phyloP scores from a whole-genome alignment of 768 basidiomycete species.

The Mycena indigotica region DNA sequence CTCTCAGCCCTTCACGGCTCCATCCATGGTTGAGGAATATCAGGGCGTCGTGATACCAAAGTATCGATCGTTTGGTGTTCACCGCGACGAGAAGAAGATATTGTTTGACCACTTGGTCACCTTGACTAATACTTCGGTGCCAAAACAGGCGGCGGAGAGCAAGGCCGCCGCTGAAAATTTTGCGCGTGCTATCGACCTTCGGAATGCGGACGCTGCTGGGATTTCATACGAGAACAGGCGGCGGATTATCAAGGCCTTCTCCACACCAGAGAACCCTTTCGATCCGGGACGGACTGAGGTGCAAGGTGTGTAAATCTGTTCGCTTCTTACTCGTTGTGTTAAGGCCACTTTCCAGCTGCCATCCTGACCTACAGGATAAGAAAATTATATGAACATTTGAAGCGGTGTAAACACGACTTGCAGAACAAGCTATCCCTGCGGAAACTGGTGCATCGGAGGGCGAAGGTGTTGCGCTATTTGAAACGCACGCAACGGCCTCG shows the following conservation, averaged over 20 bases:
- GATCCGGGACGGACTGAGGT: constrained; percentile 88
- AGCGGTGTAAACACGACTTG: constrained; percentile 69
- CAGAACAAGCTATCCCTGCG: constrained; percentile 78
- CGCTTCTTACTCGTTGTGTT: neutral
- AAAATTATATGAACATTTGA: constrained; percentile 75
- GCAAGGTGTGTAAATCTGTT: constrained; percentile 65
- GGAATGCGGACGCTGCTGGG: constrained; percentile 86
- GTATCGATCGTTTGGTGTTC: constrained; percentile 68
- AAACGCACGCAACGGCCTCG: constrained; percentile 63
- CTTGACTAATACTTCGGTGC: constrained; percentile 35
- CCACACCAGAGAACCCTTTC: constrained; percentile 60
- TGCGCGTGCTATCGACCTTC: constrained; percentile 74
- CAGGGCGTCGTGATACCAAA: constrained; percentile 47
- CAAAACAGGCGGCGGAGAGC: constrained; percentile 40
- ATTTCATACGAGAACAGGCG: constrained; percentile 85
- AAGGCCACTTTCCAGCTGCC: constrained; percentile 57
- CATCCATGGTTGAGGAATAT: constrained; percentile 34
- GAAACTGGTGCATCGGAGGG: constrained; percentile 78
- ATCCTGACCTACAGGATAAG: constrained; percentile 85
- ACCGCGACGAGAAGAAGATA: constrained; percentile 54
- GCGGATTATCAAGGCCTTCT: constrained; percentile 80
- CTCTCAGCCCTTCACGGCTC: constrained; percentile 22
- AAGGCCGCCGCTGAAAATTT: constrained; percentile 48
- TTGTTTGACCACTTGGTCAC: constrained; percentile 71
- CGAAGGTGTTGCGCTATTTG: constrained; percentile 80